Conservation (phyloP, 441 rosid species). For the Omphalea diandra region DNA sequence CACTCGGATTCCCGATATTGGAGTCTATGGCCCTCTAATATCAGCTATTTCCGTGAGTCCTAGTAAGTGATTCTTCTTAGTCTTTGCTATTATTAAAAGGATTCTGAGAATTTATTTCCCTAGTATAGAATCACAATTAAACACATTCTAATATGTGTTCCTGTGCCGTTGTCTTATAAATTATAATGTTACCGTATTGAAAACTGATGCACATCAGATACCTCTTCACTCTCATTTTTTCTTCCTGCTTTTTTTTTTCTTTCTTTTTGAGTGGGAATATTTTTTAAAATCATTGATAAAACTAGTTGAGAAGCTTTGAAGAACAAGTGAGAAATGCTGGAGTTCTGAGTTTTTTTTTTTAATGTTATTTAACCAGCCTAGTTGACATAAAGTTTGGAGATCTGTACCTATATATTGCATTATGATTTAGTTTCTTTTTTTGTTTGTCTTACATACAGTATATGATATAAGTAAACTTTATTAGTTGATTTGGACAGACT, state of each 20-base stretch:
- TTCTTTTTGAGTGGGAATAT: not conserved
- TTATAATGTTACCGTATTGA: not conserved
- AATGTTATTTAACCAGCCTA: not conserved
- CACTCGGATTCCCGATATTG: slow-evolving; percentile 1
- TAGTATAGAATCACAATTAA: not conserved
- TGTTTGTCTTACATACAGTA: not conserved
- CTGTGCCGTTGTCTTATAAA: not conserved
- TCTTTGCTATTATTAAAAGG: not conserved
- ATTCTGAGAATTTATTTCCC: not conserved
- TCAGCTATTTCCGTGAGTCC: slow-evolving; percentile 22
- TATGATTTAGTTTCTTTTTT: not conserved
- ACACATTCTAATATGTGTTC: not conserved
- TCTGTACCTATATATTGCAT: not conserved
- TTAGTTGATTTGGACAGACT: slow-evolving; percentile 17
- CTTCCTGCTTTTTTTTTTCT: not conserved
- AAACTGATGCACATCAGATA: not conserved
- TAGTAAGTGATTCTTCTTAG: slow-evolving; percentile 6
- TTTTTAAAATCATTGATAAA: not conserved
- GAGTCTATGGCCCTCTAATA: slow-evolving; percentile 23
- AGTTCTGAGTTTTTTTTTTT: not conserved
- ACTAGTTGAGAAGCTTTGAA: not conserved
- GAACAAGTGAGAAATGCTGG: not conserved
- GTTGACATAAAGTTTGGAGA: not conserved
- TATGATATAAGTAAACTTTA: not conserved
- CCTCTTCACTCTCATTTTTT: not conserved